Percentiles rank a stretch among this genome's conserved stretches.
Evolutionary conservation across 177 flowering plant genomes (phyloP).

Genomic region (Tripterygium wilfordii): DNA sequence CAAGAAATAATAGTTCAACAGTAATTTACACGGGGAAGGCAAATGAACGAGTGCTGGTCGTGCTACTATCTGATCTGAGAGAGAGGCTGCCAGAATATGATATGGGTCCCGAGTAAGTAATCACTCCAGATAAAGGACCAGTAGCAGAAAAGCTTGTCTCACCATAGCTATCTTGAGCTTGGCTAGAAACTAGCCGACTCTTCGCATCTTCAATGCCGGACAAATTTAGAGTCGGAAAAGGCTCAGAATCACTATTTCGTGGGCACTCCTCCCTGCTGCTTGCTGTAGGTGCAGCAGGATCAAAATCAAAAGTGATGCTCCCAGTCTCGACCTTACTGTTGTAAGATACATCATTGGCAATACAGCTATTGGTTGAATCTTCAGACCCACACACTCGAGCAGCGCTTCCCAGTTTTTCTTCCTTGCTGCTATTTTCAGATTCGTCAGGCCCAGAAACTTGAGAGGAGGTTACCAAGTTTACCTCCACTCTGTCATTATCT

Average conservation of each 20-base stretch:
- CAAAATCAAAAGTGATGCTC: constrained; percentile 37
- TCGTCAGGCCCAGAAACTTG: constrained; percentile 3
- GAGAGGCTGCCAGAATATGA: constrained; percentile 79
- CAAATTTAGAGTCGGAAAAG: constrained; percentile 11
- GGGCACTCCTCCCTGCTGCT: constrained; percentile 17
- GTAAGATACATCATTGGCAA: constrained; percentile 12
- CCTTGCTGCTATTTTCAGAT: constrained; percentile 8
- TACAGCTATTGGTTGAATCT: constrained; percentile 14
- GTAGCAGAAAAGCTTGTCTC: constrained; percentile 68
- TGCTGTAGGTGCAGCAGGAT: constrained; percentile 20
- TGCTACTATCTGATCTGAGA: constrained; percentile 87
- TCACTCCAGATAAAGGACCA: constrained; percentile 37
- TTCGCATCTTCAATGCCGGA: constrained; percentile 24
- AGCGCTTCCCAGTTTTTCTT: not conserved
- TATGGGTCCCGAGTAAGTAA: constrained; percentile 56
- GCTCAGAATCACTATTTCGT: constrained; percentile 14
- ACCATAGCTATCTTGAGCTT: constrained; percentile 33
- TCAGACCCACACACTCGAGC: constrained; percentile 4
- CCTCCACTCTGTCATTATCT: constrained; percentile 10
- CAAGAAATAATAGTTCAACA: not conserved
- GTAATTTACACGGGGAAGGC: constrained; percentile 88
- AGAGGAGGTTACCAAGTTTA: constrained; percentile 8
- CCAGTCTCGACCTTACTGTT: constrained; percentile 30
- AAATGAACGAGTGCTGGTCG: constrained; percentile 86
- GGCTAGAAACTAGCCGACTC: constrained; percentile 16